Evolutionary conservation across 495 filamentous ascomycete species (phyloP), one percentile per base, ranked within the genome.

Genomic region (Arthonia radiata): DNA sequence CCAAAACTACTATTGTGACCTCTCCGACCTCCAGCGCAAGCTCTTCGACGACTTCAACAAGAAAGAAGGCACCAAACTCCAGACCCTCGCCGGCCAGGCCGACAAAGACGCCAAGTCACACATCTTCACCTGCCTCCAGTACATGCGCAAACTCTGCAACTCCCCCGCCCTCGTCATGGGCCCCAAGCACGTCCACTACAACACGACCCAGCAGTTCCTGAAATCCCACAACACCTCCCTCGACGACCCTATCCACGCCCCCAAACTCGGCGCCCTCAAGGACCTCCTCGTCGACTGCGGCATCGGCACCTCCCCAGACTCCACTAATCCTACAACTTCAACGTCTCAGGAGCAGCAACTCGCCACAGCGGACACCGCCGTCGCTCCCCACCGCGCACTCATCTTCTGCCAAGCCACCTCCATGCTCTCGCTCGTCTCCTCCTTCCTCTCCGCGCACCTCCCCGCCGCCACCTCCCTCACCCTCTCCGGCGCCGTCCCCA

Each of bases 351-450:
- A n/a, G n/a, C n/a, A n/a, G n/a, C n/a, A n/a, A n/a, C n/a, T n/a
- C n/a, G n/a, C n/a, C n/a, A n/a, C n/a, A n/a, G n/a, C n/a, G n/a
- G n/a, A n/a, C n/a, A 52, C 61, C 44, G 82, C 77, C 25, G 83
- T 94, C 45, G 83, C 77, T 35, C 86, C 80, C 3, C 86, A 97
- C 37, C 76, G 86, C 23, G 89, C 89, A 2, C 63, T 97, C 28
- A 74, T 97, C 37, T 97, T 97, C 57, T 97, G 83, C 40, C 86
- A 97, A 43, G 89, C 94, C 75, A 93, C 93, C 45, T 89, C 94
- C 46, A 97, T 94, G 89, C 56, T 94, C 12, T 89, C 94, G 44
- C 92, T 94, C 57, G 89, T 97, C 7, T 74, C 72, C 34, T 74
- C 80, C 25, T 86, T 97, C 4, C 52, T 97, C 10, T 73, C 73